These are phyloP conservation scores for Sophora flavescens DNA, from an alignment of 306 rosid species.

Conservation along the genomic window DNA sequence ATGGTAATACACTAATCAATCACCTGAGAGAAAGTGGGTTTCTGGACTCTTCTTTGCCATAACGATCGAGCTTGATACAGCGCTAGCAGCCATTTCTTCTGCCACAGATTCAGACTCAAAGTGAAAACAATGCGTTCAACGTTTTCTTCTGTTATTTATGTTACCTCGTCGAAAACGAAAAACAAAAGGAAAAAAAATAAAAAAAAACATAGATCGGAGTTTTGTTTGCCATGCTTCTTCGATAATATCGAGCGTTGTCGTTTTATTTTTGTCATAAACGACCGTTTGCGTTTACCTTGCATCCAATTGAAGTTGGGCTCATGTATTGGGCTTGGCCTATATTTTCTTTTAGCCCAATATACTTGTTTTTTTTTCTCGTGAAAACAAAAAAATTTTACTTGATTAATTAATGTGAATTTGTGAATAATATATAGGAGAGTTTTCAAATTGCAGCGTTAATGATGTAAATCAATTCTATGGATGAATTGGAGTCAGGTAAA, in stretches of 20 bases:
- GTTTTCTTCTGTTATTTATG: neutral
- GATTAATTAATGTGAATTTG: too few species aligned
- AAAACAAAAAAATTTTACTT: too few species aligned
- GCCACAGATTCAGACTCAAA: neutral
- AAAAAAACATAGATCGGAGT: neutral
- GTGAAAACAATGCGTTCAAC: neutral
- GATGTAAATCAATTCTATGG: too few species aligned
- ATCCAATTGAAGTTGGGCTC: neutral
- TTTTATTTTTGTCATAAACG: neutral
- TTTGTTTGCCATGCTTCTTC: constrained; percentile 24
- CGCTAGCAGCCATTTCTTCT: constrained; percentile 49
- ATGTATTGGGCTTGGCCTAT: neutral
- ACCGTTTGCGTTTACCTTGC: neutral
- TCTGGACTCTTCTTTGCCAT: constrained; percentile 28
- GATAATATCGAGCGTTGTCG: constrained; percentile 29
- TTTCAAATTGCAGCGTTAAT: too few species aligned
- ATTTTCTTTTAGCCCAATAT: neutral
- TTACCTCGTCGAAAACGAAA: constrained; percentile 36
- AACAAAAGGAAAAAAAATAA: neutral
- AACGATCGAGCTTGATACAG: constrained; percentile 49
- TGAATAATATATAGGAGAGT: too few species aligned
- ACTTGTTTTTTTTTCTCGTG: neutral
- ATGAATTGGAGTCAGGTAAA: too few species aligned
- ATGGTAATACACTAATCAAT: neutral
- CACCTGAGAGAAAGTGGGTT: constrained; percentile 52